Conservation (phyloP, 805 yeast species). For the Lachancea fermentati region DNA sequence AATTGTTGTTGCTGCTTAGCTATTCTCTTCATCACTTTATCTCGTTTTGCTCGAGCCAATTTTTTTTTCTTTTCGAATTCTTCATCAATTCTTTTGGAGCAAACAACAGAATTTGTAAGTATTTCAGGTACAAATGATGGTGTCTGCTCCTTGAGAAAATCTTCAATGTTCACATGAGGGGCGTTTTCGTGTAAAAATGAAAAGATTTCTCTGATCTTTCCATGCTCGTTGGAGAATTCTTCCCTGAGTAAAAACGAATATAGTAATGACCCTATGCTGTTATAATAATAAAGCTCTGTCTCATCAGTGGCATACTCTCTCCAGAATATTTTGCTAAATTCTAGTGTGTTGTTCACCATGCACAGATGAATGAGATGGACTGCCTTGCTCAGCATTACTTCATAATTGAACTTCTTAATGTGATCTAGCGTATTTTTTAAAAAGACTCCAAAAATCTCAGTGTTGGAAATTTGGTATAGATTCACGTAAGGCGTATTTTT, state of each 20-base stretch:
- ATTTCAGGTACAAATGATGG: conserved; percentile 30
- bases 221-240: conserved; percentile 38
- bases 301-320: conserved; percentile 32
- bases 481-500: conserved; percentile 37
- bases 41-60: conserved; percentile 63
- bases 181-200: conserved; percentile 23
- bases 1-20: conserved; percentile 76
- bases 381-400: conserved; percentile 50
- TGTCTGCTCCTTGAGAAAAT: conserved; percentile 34
- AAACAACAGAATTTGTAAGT: conserved; percentile 24
- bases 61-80: conserved; percentile 58
- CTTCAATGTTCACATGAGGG: conserved; percentile 31
- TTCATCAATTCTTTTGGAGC: conserved; percentile 25
- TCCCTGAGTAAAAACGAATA: conserved; percentile 40
- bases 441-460: conserved; percentile 48
- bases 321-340: conserved; percentile 34
- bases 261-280: conserved; percentile 36
- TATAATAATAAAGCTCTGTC: conserved; percentile 35
- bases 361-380: conserved; percentile 69
- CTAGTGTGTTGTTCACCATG: conserved; percentile 37
- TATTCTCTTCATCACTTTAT: conserved; percentile 68
- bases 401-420: conserved; percentile 39
- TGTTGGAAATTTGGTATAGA: conserved; percentile 48
- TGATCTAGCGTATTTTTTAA: conserved; percentile 44
- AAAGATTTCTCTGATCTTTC: conserved; percentile 55